phyloP scores from a whole-genome alignment of 1,284 basidiomycete species.

The Malassezia nana region DNA sequence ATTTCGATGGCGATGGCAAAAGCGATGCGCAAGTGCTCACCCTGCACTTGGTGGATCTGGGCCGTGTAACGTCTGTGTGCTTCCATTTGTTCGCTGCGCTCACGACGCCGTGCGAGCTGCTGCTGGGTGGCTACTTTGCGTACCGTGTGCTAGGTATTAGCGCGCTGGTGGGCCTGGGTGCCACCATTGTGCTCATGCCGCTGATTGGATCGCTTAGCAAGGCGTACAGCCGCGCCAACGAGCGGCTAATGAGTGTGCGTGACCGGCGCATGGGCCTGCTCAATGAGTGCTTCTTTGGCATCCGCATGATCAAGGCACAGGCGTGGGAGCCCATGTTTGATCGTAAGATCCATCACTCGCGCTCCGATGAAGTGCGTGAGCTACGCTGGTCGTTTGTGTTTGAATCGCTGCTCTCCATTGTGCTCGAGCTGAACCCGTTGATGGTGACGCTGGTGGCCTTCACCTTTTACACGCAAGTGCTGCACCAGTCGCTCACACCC shows the following conservation, averaged over 20 bases:
- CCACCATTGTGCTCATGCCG: constrained; percentile 11
- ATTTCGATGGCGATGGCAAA: neutral
- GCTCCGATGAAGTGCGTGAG: constrained; percentile 3
- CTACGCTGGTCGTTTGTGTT: constrained; percentile 5
- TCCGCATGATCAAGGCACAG: constrained; percentile 20
- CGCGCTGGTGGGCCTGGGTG: constrained; percentile 9
- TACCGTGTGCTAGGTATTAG: constrained; percentile 14
- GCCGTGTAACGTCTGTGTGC: constrained; percentile 6
- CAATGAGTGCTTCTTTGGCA: constrained; percentile 17
- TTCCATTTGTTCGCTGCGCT: constrained; percentile 12
- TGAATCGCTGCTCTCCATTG: constrained; percentile 1
- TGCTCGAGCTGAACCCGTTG: constrained; percentile 20
- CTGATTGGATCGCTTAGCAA: constrained; percentile 4
- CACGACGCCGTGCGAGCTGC: constrained; percentile 14
- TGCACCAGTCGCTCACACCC: constrained; percentile 25
- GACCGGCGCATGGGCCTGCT: constrained; percentile 15
- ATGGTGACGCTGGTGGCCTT: constrained; percentile 25
- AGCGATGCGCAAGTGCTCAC: constrained; percentile 11
- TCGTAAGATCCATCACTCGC: neutral
- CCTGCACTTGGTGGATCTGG: constrained; percentile 15
- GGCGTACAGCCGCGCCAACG: constrained; percentile 6
- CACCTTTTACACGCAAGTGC: constrained; percentile 24
- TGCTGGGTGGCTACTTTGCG: constrained; percentile 18
- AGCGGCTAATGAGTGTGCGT: constrained; percentile 13
- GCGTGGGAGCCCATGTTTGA: constrained; percentile 16